phyloP scores from a whole-genome alignment of 2,329 filamentous ascomycete species.

The Arachnopeziza araneosa region DNA sequence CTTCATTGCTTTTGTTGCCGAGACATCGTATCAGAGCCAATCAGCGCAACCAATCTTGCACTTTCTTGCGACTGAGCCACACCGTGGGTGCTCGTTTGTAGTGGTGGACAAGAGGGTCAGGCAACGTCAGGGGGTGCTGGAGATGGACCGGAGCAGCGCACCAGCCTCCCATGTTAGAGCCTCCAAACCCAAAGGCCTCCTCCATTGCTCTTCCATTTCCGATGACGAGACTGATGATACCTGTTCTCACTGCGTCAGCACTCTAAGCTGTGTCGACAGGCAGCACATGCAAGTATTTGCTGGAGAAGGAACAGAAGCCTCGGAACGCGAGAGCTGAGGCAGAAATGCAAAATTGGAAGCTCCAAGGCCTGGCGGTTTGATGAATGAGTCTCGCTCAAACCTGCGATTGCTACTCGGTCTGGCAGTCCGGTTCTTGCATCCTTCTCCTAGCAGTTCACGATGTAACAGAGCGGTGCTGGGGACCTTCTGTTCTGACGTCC shows the following conservation, averaged over 20 bases:
- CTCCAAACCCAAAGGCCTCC: neutral
- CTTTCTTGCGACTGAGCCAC: neutral
- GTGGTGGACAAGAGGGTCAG: neutral
- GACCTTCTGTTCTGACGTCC: too few species aligned
- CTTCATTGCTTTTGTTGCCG: neutral
- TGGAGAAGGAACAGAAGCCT: neutral
- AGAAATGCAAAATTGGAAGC: neutral
- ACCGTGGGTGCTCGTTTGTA: neutral
- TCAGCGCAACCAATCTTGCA: neutral
- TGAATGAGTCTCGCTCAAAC: neutral
- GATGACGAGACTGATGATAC: neutral
- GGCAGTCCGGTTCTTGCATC: neutral
- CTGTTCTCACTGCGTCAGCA: neutral
- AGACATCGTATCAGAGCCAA: neutral
- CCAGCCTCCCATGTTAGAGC: neutral
- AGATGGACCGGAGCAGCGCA: neutral
- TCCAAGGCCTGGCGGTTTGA: neutral
- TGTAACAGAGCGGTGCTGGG: neutral
- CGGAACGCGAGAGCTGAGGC: neutral
- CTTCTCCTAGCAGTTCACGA: neutral
- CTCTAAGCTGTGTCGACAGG: neutral
- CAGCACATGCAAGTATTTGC: neutral
- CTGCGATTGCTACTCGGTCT: neutral
- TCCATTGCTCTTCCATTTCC: conserved; percentile 11
- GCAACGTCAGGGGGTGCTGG: neutral